Conservation (phyloP, 2,329 filamentous ascomycete species). For the Xylariaceae sp. region DNA sequence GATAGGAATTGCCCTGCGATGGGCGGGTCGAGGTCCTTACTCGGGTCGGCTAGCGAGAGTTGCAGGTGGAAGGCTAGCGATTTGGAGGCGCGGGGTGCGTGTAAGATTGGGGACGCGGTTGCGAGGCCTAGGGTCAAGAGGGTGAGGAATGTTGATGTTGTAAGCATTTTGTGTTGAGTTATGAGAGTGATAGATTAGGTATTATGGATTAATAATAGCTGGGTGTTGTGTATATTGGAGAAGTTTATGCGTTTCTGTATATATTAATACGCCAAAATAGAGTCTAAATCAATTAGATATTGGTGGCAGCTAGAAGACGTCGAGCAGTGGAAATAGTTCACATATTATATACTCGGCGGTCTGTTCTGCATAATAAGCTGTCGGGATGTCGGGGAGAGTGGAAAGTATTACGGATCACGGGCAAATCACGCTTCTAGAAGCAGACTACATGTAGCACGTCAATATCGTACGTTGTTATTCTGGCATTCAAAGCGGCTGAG, state of each 20-base stretch:
- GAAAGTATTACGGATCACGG: too few relatives aligned
- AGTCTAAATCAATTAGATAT: neutral
- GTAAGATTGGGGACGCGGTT: conserved; percentile 8
- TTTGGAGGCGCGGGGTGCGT: neutral
- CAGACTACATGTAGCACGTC: too few relatives aligned
- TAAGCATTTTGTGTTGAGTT: conserved; percentile 13
- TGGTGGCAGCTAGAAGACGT: neutral
- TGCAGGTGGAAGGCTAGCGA: conserved; percentile 19
- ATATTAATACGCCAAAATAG: neutral
- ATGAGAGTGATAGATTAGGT: neutral
- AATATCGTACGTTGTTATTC: too few relatives aligned
- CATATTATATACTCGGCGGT: neutral
- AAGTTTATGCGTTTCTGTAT: neutral
- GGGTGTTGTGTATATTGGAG: conserved; percentile 6
- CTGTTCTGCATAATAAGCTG: neutral
- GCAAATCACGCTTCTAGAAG: too few relatives aligned
- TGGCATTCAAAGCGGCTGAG: too few relatives aligned
- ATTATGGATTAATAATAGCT: neutral
- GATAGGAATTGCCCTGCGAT: conserved; percentile 12
- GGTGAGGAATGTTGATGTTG: conserved; percentile 11
- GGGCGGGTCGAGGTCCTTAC: conserved; percentile 12
- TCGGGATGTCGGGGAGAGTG: too few relatives aligned
- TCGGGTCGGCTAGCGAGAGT: conserved; percentile 10
- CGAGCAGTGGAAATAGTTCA: neutral
- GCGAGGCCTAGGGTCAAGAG: conserved; percentile 16